Percentiles rank a stretch among this genome's conserved stretches.
Conservation (phyloP, 164 flowering plant species). For the Euptelea pleiosperma region DNA sequence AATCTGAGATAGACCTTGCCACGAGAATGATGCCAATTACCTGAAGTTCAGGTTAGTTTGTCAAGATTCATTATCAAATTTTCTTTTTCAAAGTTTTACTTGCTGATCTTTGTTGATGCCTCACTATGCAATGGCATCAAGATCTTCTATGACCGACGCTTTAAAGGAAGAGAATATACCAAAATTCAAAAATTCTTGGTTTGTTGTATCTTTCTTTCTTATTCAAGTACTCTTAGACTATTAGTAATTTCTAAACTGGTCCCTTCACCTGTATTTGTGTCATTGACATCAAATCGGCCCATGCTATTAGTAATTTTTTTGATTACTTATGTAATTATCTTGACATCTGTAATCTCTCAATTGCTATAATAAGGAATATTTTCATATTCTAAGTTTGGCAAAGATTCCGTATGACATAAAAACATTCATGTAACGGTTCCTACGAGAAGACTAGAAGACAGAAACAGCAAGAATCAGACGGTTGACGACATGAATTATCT, state of each 20-base stretch:
- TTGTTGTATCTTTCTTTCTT: conserved; percentile 21
- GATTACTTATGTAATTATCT: too few relatives aligned
- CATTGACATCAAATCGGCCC: background rate
- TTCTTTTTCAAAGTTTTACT: background rate
- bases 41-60: conserved; percentile 80
- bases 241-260: background rate
- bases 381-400: too few relatives aligned
- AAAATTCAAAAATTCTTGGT: conserved; percentile 84
- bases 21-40: conserved; percentile 92
- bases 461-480: too few relatives aligned
- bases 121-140: conserved; percentile 52
- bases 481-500: too few relatives aligned
- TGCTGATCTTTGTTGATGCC: conserved; percentile 9
- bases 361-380: too few relatives aligned
- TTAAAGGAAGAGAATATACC: conserved; percentile 63
- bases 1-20: conserved; percentile 86
- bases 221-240: background rate
- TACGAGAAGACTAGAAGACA: too few relatives aligned
- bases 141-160: conserved; percentile 52
- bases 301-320: too few relatives aligned
- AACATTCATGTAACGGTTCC: too few relatives aligned
- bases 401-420: too few relatives aligned
- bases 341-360: too few relatives aligned
- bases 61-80: background rate
- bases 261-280: background rate